Base-by-base conservation (phyloP, 2,329 filamentous ascomycete genomes). In the Drechslera avenae region DNA sequence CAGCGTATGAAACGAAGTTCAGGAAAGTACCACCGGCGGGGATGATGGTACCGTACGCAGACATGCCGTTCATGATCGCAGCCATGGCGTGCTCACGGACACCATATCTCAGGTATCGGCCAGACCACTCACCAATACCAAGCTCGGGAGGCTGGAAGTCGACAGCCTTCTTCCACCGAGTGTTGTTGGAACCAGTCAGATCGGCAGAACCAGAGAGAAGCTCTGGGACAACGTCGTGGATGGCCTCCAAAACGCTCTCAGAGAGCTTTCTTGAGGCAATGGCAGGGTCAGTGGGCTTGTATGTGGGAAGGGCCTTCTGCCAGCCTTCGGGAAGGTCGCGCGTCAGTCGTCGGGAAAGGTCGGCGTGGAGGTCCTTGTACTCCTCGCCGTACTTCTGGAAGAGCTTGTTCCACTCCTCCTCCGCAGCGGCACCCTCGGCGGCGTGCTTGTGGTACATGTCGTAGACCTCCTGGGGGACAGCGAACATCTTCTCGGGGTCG, bases 1-100 rank as follows among this genome's bases (percentile, higher is more conserved):
- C 91, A 65, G 90, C 93, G 76, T 99, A 99, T 19, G 93, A 97
- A 66, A 97, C 91, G 78, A 99, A 99, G 88, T 97, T 99, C 67
- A 99, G 83, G 87, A 99, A 99, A 70, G 94, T 97, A 79, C 94
- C 94, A 63, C 86, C 86, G 66, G 92, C 96, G 66, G 94, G 94
- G 73, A 99, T 88, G 73, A 97, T 82, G 71, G 91, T 96, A 68
- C 94, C 94, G 78, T 97, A 99, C 59, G 92, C 94, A 60, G 91
- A 86, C 54, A 99, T 83, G 80, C 94, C 94, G 83, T 96, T 96
- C 81, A 95, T 89, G 78, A 95, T 90, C 70, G 89, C 89, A 72
- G 89, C 90, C 91, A 95, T 95, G 66, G 79, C 89, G 77, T 96
- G 91, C 82, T 95, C 91, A 76, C 91, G 89, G 68, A 96, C 90